phyloP scores from a whole-genome alignment of 768 basidiomycete genomes.

The Favolaschia claudopus region DNA sequence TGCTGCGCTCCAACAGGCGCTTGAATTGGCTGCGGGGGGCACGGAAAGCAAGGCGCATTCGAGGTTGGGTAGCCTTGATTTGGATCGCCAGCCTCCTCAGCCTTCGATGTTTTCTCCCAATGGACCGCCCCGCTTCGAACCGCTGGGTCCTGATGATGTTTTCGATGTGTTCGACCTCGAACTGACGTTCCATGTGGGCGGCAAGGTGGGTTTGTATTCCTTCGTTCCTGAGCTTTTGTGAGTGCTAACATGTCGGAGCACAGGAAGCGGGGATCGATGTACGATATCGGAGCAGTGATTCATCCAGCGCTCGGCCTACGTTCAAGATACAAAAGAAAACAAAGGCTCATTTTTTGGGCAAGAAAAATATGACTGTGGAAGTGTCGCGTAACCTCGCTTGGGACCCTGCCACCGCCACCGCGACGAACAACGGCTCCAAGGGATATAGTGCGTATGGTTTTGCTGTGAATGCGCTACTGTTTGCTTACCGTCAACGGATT shows the following conservation, averaged over 20 bases:
- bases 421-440: slow-evolving; percentile 15
- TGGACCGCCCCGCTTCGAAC: slow-evolving; percentile 10
- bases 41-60: too few relatives aligned
- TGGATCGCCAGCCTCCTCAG: neutral
- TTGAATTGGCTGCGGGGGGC: too few relatives aligned
- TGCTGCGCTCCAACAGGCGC: too few relatives aligned
- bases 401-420: slow-evolving; percentile 13
- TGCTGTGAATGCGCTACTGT: neutral
- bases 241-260: neutral
- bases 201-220: slow-evolving; percentile 25
- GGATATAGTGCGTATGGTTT: slow-evolving; percentile 19
- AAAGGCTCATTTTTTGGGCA: slow-evolving; percentile 29
- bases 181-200: slow-evolving; percentile 15
- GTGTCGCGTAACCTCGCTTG: slow-evolving; percentile 27
- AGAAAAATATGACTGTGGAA: slow-evolving; percentile 28
- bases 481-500: neutral
- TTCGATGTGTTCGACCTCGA: slow-evolving; percentile 33
- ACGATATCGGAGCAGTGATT: slow-evolving; percentile 20
- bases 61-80: slow-evolving; percentile 7
- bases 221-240: neutral
- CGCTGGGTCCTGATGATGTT: slow-evolving; percentile 23
- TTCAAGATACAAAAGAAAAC: slow-evolving; percentile 31
- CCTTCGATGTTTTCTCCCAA: neutral
- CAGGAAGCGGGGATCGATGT: slow-evolving; percentile 22
- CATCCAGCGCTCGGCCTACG: slow-evolving; percentile 24